Base-by-base conservation (phyloP, 2,329 filamentous ascomycete species). In the Sporothrix protearum region DNA sequence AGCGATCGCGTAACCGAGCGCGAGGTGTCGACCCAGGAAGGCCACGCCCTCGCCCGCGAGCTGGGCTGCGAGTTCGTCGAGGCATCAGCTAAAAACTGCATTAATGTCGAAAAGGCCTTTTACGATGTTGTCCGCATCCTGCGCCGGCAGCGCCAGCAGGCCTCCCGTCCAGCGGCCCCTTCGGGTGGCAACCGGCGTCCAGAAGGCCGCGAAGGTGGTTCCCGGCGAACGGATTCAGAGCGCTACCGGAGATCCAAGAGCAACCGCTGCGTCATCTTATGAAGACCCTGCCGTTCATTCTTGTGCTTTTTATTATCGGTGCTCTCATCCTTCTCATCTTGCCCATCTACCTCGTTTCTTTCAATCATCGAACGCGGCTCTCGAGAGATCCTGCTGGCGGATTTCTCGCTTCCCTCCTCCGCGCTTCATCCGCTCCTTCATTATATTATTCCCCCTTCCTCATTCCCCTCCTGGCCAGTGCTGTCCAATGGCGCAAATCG, bases 91-190 rank as follows among this genome's bases (percentile, higher is more conserved):
- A 97, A 97, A 84, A 97, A 97, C 80, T 97, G 94, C 83, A 94
- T 97, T 85, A 97, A 98, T 78, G 95, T 97, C 70, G 96, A 97
- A 81, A 98, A 97, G 85, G 95, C 94, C 42, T 98, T 99, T 79
- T 98, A 97, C 82, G 96, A 99, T 79, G 96, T 99, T 8, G 96
- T 98, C 70, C 86, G 96, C 76, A 92, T 96, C 80, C 85, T 99
- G 75, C 90, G 96, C 76, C 89, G 92, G 71, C 79, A 81, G 76
- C 77, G 79, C 71, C 76, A 78, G 73, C 71, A 76, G 68, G 73
- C 76, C 39, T 42, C 73, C 49, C 74, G 75, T 71, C 76, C 76
- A 39, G 72, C 67, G 66, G 74, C 72, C 42, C 76, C 73, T 0
- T 39, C 71, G 12, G 68, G 71, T 16, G 53, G 73, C 19, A 75